Base-by-base conservation (phyloP, 305 asterid species). In the Euphrasia arctica region DNA sequence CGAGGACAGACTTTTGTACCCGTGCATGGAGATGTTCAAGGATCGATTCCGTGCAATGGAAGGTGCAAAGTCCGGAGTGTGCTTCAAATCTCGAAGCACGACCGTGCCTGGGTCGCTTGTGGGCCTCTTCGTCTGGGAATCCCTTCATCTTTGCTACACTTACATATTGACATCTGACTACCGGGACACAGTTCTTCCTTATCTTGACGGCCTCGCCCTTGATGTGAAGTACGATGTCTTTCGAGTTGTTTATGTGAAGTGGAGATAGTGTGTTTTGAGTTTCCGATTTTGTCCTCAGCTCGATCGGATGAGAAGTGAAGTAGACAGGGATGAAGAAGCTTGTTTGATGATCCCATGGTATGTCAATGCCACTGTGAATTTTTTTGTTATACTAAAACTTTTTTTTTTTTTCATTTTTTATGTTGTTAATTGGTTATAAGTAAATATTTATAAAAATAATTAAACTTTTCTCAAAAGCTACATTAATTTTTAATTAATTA, bases 201-300 rank as follows among this genome's bases (percentile, higher is more conserved):
- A 74, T 52, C 75, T 87, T 34, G 90, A 76, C 59, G 88, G 80
- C 1, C 47, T 71, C 7, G 69, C 79, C 4, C 62, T 82, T 6
- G 77, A 84, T 8, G 22, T 81, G 0, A 87, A 79, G 72, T 87
- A 87, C 76, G 91, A 87, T 72, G 72, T 87, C 3, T 87, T 87
- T 58, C 70, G 79, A 31, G 95, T 87, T 0, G 80, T 67, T 4
- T 82, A 60, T 57, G 89, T 82, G 22, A 0, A 80, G 89, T 62
- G 81, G 78, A 0, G 74, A 77, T 0, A 52, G 41, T 69, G 73
- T 51, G 5, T 8, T 18, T 18, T 69, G 34, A 75, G 61, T 43
- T 43, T 39, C 28, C 68, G 18, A 41, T 39, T 43, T 13, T 60
- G 8, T 22, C 74, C 81, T 36, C 22, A 18, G 22, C 22, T 18